Evolutionary conservation across 148 eudicot species (phyloP).

Genomic region (Chenopodium berlandieri): DNA sequence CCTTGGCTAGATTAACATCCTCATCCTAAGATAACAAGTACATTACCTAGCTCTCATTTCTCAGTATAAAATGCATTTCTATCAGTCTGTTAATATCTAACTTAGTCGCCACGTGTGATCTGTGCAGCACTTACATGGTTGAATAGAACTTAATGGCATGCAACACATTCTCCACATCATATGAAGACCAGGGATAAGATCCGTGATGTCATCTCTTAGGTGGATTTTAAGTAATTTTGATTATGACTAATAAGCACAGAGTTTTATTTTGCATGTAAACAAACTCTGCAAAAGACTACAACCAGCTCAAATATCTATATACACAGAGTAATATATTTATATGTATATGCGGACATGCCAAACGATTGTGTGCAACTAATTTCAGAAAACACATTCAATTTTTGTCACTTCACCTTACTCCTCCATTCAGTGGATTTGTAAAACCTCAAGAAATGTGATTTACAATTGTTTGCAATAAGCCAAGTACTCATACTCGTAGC

Average conservation of each 20-base stretch:
- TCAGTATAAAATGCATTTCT: background rate
- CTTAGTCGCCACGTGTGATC: background rate
- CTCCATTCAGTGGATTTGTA: background rate
- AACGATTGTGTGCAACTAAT: background rate
- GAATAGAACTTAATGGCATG: background rate
- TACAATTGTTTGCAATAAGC: background rate
- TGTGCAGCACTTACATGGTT: background rate
- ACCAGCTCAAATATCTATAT: background rate
- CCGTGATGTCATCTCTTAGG: background rate
- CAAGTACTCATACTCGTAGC: too few species aligned
- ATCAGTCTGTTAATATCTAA: background rate
- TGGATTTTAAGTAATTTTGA: background rate
- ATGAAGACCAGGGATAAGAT: background rate
- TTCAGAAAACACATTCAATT: background rate
- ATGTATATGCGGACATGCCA: background rate
- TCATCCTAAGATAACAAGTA: background rate
- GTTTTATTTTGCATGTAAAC: slow-evolving; percentile 6
- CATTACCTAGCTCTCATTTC: background rate
- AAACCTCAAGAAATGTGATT: background rate
- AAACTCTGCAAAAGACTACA: background rate
- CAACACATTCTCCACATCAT: background rate
- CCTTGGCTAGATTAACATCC: slow-evolving; percentile 68
- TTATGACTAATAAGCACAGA: background rate
- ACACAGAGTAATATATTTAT: background rate
- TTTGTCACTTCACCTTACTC: too few species aligned